Base-by-base conservation (phyloP, 257 asterid genomes). In the Buddleja alternifolia region DNA sequence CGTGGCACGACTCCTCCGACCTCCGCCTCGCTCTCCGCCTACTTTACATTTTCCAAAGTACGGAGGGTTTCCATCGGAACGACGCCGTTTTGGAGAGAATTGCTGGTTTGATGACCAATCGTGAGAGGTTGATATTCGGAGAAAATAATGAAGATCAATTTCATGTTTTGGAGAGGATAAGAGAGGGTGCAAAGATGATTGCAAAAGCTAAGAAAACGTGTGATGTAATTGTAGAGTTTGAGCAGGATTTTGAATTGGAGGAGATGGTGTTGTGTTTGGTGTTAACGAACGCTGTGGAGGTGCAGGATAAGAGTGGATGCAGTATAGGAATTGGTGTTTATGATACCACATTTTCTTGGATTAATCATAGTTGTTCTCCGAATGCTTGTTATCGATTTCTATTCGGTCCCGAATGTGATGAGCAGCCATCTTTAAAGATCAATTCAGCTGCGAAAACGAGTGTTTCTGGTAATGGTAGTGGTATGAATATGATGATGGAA, bases 331-430 rank as follows among this genome's bases (percentile, higher is more conserved):
- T 87, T 34, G 96, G 92, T 44, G 88, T 92, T 66, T 89, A 92
- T 66, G 95, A 75, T 64, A 9, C 78, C 51, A 6, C 58, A 10
- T 85, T 89, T 81, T 89, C 98, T 15, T 92, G 95, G 95, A 83
- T 89, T 17, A 92, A 92, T 80, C 96, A 92, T 60, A 87, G 96
- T 52, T 92, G 98, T 51, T 83, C 92, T 64, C 98, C 98, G 6
- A 89, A 87, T 74, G 81, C 86, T 45, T 85, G 92, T 73, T 89
- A 84, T 61, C 67, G 90, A 42, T 92, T 87, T 66, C 32, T 41
- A 2, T 23, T 68, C 10, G 74, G 47, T 29, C 14, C 10, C 20
- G 60, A 66, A 1, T 40, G n/a, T 4, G 52, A 51, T n/a, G 65
- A 71, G 10, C 53, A 21, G 23, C 19, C 12, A 14, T 59, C 25